Conservation (phyloP, 371 early-diverging fungal genomes). For the Rhizopus arrhizus region DNA sequence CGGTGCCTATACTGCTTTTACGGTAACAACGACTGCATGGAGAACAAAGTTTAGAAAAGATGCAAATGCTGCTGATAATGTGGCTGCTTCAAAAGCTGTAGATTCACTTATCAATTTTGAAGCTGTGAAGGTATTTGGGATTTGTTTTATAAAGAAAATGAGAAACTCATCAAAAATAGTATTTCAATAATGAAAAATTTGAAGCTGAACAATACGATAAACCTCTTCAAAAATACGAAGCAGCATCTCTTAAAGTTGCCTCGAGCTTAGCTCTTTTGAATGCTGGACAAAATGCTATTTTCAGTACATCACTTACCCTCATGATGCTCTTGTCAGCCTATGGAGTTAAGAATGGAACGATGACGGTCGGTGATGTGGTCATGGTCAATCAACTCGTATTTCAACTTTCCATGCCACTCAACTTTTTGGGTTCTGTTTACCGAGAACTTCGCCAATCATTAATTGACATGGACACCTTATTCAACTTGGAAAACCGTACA, state of each 20-base stretch:
- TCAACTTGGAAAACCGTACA: constrained; percentile 73
- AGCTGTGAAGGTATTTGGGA: constrained; percentile 76
- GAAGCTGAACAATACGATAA: constrained; percentile 86
- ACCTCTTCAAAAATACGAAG: constrained; percentile 85
- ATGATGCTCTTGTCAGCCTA: constrained; percentile 95
- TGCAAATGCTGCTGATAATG: constrained; percentile 94
- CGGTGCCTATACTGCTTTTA: constrained; percentile 85
- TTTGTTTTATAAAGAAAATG: neutral
- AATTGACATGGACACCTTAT: constrained; percentile 95
- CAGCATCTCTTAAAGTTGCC: constrained; percentile 86
- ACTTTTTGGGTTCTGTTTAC: constrained; percentile 97
- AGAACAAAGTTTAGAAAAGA: constrained; percentile 84
- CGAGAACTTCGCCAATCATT: constrained; percentile 91
- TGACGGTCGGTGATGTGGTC: constrained; percentile 96
- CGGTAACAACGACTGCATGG: constrained; percentile 84
- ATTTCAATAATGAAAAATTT: constrained; percentile 88
- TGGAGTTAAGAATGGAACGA: constrained; percentile 78
- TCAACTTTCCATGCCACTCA: constrained; percentile 90
- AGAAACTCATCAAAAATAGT: constrained; percentile 41
- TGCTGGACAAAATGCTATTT: constrained; percentile 92
- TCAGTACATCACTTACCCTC: constrained; percentile 81
- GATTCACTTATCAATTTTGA: constrained; percentile 96
- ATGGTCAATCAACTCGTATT: constrained; percentile 96
- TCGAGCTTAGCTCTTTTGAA: constrained; percentile 88
- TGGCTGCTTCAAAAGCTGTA: constrained; percentile 87